Evolutionary conservation across 768 basidiomycete genomes (phyloP).

Genomic region (Dictyophora rubrovolvata): DNA sequence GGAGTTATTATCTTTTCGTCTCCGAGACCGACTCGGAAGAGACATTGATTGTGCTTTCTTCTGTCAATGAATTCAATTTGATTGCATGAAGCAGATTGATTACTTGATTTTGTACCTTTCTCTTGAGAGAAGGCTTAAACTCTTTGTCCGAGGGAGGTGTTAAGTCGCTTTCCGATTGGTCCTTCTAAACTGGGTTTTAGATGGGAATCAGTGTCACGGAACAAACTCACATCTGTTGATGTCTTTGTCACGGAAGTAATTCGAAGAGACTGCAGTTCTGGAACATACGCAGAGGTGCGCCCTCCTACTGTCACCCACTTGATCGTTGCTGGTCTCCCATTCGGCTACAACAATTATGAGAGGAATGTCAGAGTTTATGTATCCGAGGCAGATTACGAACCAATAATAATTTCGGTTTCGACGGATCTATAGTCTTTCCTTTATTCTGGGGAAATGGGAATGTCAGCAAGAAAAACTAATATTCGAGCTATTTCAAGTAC

Average conservation of each 20-base stretch:
- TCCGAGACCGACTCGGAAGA: too few relatives aligned
- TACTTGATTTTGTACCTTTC: not conserved
- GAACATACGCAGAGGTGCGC: conserved; percentile 63
- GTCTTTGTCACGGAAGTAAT: conserved; percentile 10
- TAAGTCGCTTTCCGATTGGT: not conserved
- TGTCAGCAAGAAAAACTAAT: too few relatives aligned
- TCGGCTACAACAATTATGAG: conserved; percentile 33
- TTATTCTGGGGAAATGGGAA: conserved; percentile 29
- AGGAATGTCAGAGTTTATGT: conserved; percentile 3
- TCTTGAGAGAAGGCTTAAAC: not conserved
- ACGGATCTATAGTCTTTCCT: conserved; percentile 33
- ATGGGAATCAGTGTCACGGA: not conserved
- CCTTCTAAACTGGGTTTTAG: not conserved
- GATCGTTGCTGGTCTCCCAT: conserved; percentile 61
- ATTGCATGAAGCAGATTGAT: too few relatives aligned
- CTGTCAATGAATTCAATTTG: too few relatives aligned
- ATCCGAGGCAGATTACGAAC: conserved; percentile 21
- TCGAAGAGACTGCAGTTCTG: conserved; percentile 39
- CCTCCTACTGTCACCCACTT: conserved; percentile 70
- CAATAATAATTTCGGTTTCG: conserved; percentile 27
- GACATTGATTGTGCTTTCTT: too few relatives aligned
- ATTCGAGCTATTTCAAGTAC: conserved; percentile 21
- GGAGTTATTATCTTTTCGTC: too few relatives aligned
- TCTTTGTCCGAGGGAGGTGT: not conserved
- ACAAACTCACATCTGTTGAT: not conserved